Conservation (phyloP, 208 protist species). For the Trypanosoma grayi region DNA sequence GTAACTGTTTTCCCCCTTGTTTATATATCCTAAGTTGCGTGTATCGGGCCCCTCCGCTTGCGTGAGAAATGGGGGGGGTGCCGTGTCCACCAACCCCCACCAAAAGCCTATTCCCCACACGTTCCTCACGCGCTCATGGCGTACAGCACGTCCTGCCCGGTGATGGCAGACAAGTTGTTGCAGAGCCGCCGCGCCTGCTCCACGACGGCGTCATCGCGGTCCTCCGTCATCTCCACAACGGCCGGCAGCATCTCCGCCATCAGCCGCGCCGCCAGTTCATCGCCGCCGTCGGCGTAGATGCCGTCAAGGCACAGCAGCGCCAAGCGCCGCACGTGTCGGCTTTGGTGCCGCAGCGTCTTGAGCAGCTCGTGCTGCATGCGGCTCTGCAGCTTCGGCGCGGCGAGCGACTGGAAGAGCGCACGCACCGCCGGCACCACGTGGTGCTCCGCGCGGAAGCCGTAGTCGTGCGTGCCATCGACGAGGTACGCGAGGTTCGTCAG, state of each 20-base stretch:
- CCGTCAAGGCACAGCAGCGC: slow-evolving; percentile 68
- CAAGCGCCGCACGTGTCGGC: slow-evolving; percentile 60
- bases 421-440: slow-evolving; percentile 73
- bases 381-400: slow-evolving; percentile 75
- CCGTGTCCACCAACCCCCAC: no score
- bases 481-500: slow-evolving; percentile 73
- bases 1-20: no score
- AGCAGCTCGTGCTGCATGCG: slow-evolving; percentile 83
- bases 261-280: slow-evolving; percentile 81
- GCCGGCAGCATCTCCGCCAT: slow-evolving; percentile 89
- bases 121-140: slow-evolving; percentile 57
- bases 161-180: slow-evolving; percentile 83
- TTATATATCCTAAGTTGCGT: no score
- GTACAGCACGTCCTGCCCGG: slow-evolving; percentile 87
- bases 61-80: no score
- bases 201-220: slow-evolving; percentile 74
- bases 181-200: slow-evolving; percentile 79
- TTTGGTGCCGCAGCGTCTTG: slow-evolving; percentile 71
- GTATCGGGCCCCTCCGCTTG: no score
- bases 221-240: slow-evolving; percentile 89
- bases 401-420: slow-evolving; percentile 71
- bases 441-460: slow-evolving; percentile 67
- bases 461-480: slow-evolving; percentile 58
- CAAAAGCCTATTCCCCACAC: not conserved
- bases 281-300: slow-evolving; percentile 88